Base-by-base conservation (phyloP, 306 rosid genomes). In the Cucumis cinereus region DNA sequence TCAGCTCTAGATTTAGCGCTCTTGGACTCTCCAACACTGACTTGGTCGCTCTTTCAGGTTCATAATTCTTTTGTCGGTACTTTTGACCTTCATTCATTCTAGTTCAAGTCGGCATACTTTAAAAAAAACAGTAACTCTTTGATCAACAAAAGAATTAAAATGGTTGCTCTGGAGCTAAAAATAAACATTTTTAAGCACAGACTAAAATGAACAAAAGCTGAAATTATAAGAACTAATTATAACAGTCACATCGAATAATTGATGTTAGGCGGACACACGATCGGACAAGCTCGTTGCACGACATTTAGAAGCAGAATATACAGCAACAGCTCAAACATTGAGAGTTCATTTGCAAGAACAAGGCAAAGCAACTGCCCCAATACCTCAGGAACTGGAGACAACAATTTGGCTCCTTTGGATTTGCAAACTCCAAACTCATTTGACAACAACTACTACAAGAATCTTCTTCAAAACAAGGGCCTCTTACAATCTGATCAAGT, bases 401-500 rank as follows among this genome's bases (percentile, higher is more conserved):
- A 91, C 87, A 91, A 90, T 67, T 73, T 94, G 60, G 90, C 97
- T 15, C 97, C 98, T 8, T 87, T 94, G 23, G 97, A 94, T 80
- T 64, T 86, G 0, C 80, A 61, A 54, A 90, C 89, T 49, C 89
- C 97, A 0, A 89, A 83, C 0, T 23, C 50, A 0, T 91, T 94
- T 10, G 96, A 94, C 83, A 89, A 89, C 77, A 83, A 77, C 73
- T 94, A 94, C 89, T 88, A 71, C 89, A 86, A 84, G 24, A 88
- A 91, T 80, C 88, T 94, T 17, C 10, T 90, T 52, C 73, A 85
- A 52, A 90, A 82, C 1, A 89, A 79, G 75, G 98, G 97, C 0
- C 90, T 94, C 38, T 89, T 94, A 61, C 97, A 91, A 79, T 91
- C 97, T 4, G 98, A 94, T 75, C 98, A 94, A 74, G 85, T 82